phyloP scores from a whole-genome alignment of 169 alveolate genomes.

The Perkinsus olseni region DNA sequence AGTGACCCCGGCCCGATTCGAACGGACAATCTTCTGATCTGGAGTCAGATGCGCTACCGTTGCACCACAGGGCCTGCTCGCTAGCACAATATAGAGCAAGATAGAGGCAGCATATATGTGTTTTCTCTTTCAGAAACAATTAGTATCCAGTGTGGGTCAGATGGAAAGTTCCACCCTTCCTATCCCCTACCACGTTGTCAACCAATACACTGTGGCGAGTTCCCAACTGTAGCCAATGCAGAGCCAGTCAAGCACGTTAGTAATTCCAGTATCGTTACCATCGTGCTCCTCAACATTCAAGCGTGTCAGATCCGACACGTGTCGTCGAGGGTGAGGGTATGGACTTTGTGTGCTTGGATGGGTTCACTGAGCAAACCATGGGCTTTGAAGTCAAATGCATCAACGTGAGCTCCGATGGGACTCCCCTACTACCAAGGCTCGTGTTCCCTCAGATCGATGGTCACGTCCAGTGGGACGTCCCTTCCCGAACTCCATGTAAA shows the following conservation, averaged over 20 bases:
- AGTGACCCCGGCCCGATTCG: constrained; percentile 4
- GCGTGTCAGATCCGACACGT: not conserved
- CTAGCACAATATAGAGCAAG: too few relatives aligned
- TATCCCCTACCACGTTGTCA: not conserved
- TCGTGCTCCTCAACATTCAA: not conserved
- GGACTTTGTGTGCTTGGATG: not conserved
- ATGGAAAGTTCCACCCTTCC: not conserved
- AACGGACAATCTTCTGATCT: not conserved
- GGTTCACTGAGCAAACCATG: not conserved
- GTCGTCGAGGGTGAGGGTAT: not conserved
- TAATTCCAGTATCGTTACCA: not conserved
- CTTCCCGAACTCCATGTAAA: not conserved
- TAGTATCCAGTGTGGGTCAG: not conserved
- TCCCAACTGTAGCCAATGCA: not conserved
- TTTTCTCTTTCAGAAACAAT: not conserved
- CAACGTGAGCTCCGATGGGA: not conserved
- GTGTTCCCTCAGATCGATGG: not conserved
- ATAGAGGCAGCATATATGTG: too few relatives aligned
- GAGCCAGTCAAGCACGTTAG: not conserved
- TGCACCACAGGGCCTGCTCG: constrained; percentile 1
- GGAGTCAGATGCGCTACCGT: constrained; percentile 5
- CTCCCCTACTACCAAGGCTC: not conserved
- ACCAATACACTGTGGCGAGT: not conserved
- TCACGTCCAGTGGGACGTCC: not conserved
- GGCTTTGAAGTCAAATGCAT: not conserved